These are phyloP conservation scores for Penicillium coprophilum DNA, from an alignment of 495 filamentous ascomycete species.

Conservation along the genomic window DNA sequence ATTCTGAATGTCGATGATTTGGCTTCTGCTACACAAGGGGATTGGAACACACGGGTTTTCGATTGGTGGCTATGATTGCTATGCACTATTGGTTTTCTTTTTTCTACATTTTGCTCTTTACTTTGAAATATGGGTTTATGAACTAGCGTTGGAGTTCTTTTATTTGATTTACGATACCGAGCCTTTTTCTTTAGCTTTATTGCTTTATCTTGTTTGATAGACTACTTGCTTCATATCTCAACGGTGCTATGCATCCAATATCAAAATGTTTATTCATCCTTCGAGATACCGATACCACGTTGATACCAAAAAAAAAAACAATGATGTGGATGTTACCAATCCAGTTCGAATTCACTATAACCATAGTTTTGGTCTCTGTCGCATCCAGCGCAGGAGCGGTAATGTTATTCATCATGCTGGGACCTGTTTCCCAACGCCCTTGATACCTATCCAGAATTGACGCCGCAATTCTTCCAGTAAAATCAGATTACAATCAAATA, in stretches of 20 bases:
- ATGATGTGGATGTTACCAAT: background rate
- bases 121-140: constrained; percentile 6
- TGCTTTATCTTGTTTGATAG: constrained; percentile 7
- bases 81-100: constrained; percentile 1
- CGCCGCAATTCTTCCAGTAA: constrained; percentile 6
- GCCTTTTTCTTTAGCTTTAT: background rate
- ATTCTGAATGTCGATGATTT: constrained; percentile 82
- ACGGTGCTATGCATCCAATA: constrained; percentile 3
- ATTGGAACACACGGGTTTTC: constrained; percentile 44
- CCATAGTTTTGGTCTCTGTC: constrained; percentile 2
- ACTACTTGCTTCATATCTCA: constrained; percentile 1
- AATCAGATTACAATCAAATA: constrained; percentile 5
- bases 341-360: background rate
- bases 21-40: constrained; percentile 45
- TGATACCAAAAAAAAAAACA: background rate
- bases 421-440: background rate
- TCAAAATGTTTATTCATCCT: background rate
- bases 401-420: background rate
- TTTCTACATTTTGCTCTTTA: constrained; percentile 2
- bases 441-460: background rate
- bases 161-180: constrained; percentile 13
- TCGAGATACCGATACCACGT: background rate
- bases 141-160: background rate
- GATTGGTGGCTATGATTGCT: constrained; percentile 39
- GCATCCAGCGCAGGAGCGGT: background rate